These are phyloP conservation scores for Beauveria caledonica DNA, from an alignment of 2,329 filamentous ascomycete species.

Conservation along the genomic window DNA sequence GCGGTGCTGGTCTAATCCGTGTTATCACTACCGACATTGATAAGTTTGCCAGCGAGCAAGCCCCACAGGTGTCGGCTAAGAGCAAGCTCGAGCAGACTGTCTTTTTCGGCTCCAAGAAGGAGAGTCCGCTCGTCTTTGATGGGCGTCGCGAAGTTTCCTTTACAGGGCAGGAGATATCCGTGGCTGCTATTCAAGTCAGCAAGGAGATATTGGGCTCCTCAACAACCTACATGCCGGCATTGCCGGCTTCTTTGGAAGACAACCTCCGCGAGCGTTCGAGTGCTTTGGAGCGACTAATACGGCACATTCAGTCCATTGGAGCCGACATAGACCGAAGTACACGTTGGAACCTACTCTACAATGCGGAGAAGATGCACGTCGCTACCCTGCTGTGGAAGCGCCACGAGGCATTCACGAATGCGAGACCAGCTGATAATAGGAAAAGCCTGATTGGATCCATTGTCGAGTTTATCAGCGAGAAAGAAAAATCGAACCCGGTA, in stretches of 20 bases:
- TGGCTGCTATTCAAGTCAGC: conserved; percentile 72
- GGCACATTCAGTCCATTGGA: conserved; percentile 59
- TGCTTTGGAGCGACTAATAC: conserved; percentile 67
- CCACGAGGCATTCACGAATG: conserved; percentile 61
- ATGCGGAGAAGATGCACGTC: conserved; percentile 81
- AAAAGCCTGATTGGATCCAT: conserved; percentile 67
- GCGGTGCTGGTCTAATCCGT: conserved; percentile 54
- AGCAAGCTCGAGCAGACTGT: conserved; percentile 91
- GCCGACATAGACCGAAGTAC: conserved; percentile 57
- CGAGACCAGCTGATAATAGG: conserved; percentile 51
- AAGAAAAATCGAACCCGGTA: conserved; percentile 62
- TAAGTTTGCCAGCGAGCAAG: conserved; percentile 48
- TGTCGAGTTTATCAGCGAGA: conserved; percentile 66
- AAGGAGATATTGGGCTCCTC: conserved; percentile 72
- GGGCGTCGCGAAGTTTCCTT: conserved; percentile 60
- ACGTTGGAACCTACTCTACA: conserved; percentile 75
- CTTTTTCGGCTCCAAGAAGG: conserved; percentile 75
- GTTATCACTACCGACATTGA: conserved; percentile 51
- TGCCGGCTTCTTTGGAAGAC: conserved; percentile 69
- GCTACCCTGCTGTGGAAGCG: conserved; percentile 71
- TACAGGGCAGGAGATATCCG: conserved; percentile 59
- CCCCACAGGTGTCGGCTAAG: conserved; percentile 66
- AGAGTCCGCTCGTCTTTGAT: conserved; percentile 83
- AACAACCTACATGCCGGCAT: conserved; percentile 63
- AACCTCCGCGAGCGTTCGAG: conserved; percentile 67